A percentile compares a stretch with the other conserved stretches of the same genome.
Evolutionary conservation across 2,329 filamentous ascomycete genomes (phyloP).

Genomic region (Colletotrichum nymphaeae): DNA sequence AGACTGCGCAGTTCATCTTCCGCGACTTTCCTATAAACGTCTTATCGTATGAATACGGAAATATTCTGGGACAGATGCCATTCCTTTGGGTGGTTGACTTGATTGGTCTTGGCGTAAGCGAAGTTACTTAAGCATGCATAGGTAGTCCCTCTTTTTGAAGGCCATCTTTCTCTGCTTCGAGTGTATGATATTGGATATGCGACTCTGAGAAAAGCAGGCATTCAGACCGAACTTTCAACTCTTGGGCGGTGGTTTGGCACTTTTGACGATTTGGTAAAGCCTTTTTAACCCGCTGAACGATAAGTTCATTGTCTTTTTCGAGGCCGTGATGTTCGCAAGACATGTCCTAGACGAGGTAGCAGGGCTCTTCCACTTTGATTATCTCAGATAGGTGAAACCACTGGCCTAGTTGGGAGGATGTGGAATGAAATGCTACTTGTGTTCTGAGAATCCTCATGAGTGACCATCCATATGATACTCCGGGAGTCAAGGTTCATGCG

Average conservation of each 20-base stretch:
- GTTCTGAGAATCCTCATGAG: not conserved
- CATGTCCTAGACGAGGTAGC: not conserved
- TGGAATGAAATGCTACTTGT: not conserved
- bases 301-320: not conserved
- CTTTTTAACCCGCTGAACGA: not conserved
- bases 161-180: not conserved
- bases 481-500: not conserved
- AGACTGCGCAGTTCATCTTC: not conserved
- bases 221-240: not conserved
- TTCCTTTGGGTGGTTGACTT: not conserved
- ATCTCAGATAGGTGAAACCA: not conserved
- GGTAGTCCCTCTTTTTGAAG: not conserved
- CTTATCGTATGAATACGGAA: too few species aligned
- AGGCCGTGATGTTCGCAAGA: not conserved
- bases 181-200: not conserved
- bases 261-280: not conserved
- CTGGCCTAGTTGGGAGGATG: too few species aligned
- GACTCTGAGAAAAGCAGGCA: not conserved
- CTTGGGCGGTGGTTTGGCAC: not conserved
- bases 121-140: not conserved
- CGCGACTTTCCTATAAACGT: too few species aligned
- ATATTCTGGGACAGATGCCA: not conserved
- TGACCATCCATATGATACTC: not conserved
- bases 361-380: not conserved
- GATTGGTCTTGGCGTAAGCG: not conserved